These are phyloP conservation scores for Trichoderma lentiforme DNA, from an alignment of 2,329 filamentous ascomycete genomes.

Conservation along the genomic window DNA sequence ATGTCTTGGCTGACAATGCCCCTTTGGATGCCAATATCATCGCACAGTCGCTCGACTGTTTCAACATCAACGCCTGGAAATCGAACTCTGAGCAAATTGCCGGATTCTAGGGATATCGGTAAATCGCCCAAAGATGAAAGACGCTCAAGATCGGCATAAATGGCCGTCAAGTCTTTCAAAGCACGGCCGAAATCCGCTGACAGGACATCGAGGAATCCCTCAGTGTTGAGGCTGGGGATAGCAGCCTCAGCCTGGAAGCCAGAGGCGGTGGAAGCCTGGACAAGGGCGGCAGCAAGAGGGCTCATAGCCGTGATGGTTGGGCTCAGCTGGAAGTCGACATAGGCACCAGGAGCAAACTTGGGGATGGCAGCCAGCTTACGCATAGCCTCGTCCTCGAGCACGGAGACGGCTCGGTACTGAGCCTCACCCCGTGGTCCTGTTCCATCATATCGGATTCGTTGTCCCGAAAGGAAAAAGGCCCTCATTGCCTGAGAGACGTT, in stretches of 20 bases:
- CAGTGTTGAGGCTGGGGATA: slow-evolving; percentile 68
- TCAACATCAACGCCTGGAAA: slow-evolving; percentile 88
- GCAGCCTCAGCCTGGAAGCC: slow-evolving; percentile 39
- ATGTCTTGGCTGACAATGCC: slow-evolving; percentile 75
- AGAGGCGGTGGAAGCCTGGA: slow-evolving; percentile 43
- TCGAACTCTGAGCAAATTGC: slow-evolving; percentile 69
- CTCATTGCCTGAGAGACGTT: slow-evolving; percentile 93
- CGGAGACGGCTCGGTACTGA: slow-evolving; percentile 73
- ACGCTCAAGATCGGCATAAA: slow-evolving; percentile 77
- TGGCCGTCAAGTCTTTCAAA: slow-evolving; percentile 74
- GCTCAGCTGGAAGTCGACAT: slow-evolving; percentile 82
- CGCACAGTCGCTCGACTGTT: slow-evolving; percentile 77
- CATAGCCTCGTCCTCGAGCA: slow-evolving; percentile 68
- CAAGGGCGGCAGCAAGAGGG: slow-evolving; percentile 59
- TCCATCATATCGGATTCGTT: slow-evolving; percentile 85
- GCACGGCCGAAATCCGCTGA: slow-evolving; percentile 85
- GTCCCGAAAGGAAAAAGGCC: slow-evolving; percentile 86
- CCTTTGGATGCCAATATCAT: slow-evolving; percentile 79
- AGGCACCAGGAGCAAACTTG: slow-evolving; percentile 65
- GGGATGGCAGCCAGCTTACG: slow-evolving; percentile 61
- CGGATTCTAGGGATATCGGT: slow-evolving; percentile 69
- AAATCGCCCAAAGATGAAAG: slow-evolving; percentile 78
- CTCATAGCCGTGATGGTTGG: slow-evolving; percentile 88
- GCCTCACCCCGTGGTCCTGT: slow-evolving; percentile 69
- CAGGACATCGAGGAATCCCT: slow-evolving; percentile 80